A percentile compares a stretch with the other conserved stretches of the same genome.
Conservation (phyloP, 345 rosid species). For the Lepidium aucheri region DNA sequence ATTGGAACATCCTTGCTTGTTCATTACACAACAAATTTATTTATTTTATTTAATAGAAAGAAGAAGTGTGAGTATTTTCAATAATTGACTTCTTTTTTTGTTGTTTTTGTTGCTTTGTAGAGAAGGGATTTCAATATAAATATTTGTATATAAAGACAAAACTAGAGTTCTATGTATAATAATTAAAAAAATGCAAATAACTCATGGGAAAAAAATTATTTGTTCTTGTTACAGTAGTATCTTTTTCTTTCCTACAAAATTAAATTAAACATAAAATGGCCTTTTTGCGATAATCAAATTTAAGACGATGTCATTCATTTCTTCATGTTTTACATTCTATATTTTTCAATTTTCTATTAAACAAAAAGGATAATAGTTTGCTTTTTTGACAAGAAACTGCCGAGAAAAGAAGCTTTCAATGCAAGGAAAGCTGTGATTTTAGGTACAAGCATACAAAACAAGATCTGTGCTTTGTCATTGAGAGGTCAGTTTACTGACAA, state of each 20-base stretch:
- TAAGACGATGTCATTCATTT: too few species aligned
- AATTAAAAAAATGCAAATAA: too few species aligned
- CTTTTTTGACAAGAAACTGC: conserved; percentile 15
- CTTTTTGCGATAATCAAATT: background rate
- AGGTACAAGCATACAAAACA: background rate
- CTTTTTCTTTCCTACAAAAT: too few species aligned
- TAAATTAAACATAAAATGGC: too few species aligned
- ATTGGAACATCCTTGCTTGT: conserved; percentile 9
- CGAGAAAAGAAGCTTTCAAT: conserved; percentile 3
- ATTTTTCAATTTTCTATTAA: background rate
- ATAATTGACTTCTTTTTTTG: background rate
- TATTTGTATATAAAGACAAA: background rate
- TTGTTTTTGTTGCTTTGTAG: conserved; percentile 6
- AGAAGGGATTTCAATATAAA: background rate
- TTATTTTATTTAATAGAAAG: background rate
- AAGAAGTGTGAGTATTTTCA: background rate
- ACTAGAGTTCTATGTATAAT: background rate
- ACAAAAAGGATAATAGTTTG: background rate
- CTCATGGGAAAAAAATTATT: background rate
- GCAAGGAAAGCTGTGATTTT: conserved; percentile 10
- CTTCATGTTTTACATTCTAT: too few species aligned
- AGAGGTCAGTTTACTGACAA: background rate
- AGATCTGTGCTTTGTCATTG: conserved; percentile 2
- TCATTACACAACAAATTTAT: background rate
- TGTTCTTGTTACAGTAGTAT: too few species aligned